Evolutionary conservation across 2,329 filamentous ascomycete genomes (phyloP), one percentile per base, ranked within the genome.

Genomic region (Colletotrichum camelliae): DNA sequence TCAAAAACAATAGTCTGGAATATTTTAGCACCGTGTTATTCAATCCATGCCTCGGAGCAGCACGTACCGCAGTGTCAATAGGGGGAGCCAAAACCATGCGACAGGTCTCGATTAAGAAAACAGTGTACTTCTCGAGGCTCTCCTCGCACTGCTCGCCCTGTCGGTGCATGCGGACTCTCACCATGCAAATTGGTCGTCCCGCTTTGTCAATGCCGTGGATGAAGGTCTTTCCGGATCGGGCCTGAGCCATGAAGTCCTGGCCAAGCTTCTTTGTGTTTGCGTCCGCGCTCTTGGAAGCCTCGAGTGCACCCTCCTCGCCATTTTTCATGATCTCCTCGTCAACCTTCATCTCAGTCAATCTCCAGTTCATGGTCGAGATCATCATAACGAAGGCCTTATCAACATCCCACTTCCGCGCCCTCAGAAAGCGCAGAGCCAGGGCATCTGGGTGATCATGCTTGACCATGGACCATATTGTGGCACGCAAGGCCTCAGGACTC

Each of bases 391-490:
- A 89, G 5, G 97, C 97, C 83, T 95, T 96, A 67, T 98, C 94
- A 21, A 98, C 93, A 82, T 99, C 95, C 97, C 97, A 99, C 85
- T 98, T 98, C 61, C 96, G 90, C n/a, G 96, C 96, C 67, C 96
- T 90, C 72, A 98, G 87, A 84, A 98, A 98, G 57, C 96, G 92
- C 73, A 98, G 86, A 18, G 96, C 86, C 21, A 97, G 87, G 4
- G 93, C 94, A 85, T 99, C 97, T 0, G 97, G 97, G 82, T 98
- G 92, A 82, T 99, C 97, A 81, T 97, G 94, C 87, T 98, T 99
- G 74, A 96, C 91, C 95, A 98, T 98, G 79, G 88, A 91, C 97
- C 97, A 98, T 82, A 98, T 94, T 0, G 96, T 93, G 18, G 89
- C 88, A 68, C 96, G 92, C 78, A 99, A 91, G 58, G 94, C 90